Percentiles rank a stretch among this genome's conserved stretches.
phyloP scores from a whole-genome alignment of 2,329 filamentous ascomycete genomes.

The Aspergillus sp. region DNA sequence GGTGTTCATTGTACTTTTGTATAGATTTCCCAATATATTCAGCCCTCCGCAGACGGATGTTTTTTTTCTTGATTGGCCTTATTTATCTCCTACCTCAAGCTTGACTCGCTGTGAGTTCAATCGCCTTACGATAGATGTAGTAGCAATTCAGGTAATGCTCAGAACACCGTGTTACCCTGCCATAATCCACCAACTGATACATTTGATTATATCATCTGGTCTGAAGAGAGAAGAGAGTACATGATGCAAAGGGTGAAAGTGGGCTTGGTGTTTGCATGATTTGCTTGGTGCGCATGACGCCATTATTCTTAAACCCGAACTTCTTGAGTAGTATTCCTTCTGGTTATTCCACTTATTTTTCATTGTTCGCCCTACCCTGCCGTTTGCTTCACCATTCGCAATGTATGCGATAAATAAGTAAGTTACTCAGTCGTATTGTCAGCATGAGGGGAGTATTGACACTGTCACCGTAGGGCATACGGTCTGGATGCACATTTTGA shows the following conservation, averaged over 20 bases:
- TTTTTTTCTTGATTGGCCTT: too few species aligned
- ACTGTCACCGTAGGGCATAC: conserved; percentile 53
- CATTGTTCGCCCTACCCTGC: not conserved
- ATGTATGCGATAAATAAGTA: conserved; percentile 19
- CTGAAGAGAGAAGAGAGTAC: too few species aligned
- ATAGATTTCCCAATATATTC: too few species aligned
- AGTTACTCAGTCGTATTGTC: not conserved
- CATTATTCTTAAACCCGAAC: not conserved
- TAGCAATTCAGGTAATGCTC: too few species aligned
- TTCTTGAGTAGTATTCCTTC: not conserved
- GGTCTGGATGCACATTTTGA: conserved; percentile 61
- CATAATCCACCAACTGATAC: too few species aligned
- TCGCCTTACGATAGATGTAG: too few species aligned
- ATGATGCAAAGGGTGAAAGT: not conserved
- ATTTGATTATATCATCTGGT: too few species aligned
- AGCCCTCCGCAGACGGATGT: too few species aligned
- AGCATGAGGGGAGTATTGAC: not conserved
- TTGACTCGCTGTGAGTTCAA: too few species aligned
- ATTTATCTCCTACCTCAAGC: too few species aligned
- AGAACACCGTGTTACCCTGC: too few species aligned
- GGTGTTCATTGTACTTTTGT: too few species aligned
- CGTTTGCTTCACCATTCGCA: not conserved
- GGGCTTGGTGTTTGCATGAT: not conserved
- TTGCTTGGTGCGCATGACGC: not conserved
- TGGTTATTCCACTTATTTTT: not conserved